Evolutionary conservation across 2,329 filamentous ascomycete species (phyloP), one percentile per base, ranked within the genome.

Genomic region (Mycosphaerelloides madeirae): DNA sequence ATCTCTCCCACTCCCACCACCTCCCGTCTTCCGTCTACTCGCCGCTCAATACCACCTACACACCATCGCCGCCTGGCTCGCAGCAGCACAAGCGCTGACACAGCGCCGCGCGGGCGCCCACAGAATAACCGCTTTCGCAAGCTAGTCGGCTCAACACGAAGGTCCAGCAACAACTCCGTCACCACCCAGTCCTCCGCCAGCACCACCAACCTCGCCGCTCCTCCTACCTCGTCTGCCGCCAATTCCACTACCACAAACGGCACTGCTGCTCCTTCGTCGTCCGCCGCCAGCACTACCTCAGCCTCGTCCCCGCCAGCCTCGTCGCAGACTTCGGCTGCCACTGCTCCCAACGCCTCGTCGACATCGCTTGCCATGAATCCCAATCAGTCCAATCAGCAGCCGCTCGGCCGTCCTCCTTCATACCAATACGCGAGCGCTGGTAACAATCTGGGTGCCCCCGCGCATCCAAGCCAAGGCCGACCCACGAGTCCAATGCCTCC

Each of bases 101-200:
- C 6, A 1, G 12, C 22, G 4, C 37, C 6, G 18, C 15, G n/a
- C n/a, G 12, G 22, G 13, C 37, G n/a, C 28, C 37, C 29, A 18
- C 32, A 19, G 80, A 87, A 86, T 76, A 79, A 80, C 68, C 81
- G 84, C 71, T 80, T 87, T 68, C 85, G 86, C 76, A 79, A 79
- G 76, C 78, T 88, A 73, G 83, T 85, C 72, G 85, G 87, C 76
- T 84, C 83, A 72, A 87, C 85, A 79, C 83, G 85, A 70, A 85
- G 82, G 75, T 75, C 75, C 58, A 75, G 73, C 65, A 73, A 67
- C 65, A 66, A 59, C 42, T 54, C 48, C 42, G 45, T 87, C 68
- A 85, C 86, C 77, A 78, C 79, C 76, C 79, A 87, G 73, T 82
- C 83, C 72, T 84, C 83, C 49, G 73, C 72, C 58, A 62, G 53